Evolutionary conservation across 2,329 filamentous ascomycete species (phyloP).

Genomic region (Aspergillus fructus): DNA sequence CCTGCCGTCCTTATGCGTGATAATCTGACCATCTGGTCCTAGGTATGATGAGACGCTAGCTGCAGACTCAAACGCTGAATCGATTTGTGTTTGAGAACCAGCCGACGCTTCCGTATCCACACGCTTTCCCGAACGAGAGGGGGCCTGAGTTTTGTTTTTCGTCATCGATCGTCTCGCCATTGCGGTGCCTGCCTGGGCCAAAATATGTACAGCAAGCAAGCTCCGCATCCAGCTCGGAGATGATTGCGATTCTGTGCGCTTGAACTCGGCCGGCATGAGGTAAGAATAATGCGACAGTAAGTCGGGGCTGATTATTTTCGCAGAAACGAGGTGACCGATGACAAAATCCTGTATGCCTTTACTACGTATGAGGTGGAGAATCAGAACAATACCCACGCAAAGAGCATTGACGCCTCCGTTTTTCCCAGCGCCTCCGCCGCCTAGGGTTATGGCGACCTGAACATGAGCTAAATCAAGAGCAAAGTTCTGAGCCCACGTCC

Average conservation of each 20-base stretch:
- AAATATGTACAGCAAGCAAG: conserved; percentile 49
- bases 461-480: conserved; percentile 88
- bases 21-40: conserved; percentile 45
- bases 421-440: conserved; percentile 65
- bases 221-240: conserved; percentile 48
- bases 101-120: conserved; percentile 47
- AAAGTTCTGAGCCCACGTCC: conserved; percentile 82
- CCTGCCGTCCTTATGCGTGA: conserved; percentile 54
- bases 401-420: conserved; percentile 47
- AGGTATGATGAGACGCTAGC: conserved; percentile 41
- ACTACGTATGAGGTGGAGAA: conserved; percentile 47
- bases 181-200: conserved; percentile 49
- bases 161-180: conserved; percentile 49
- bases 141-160: conserved; percentile 43
- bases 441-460: conserved; percentile 86
- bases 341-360: conserved; percentile 53
- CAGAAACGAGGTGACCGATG: conserved; percentile 43
- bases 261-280: conserved; percentile 45
- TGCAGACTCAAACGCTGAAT: conserved; percentile 45
- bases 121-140: conserved; percentile 43
- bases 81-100: conserved; percentile 42
- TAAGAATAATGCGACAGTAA: conserved; percentile 44
- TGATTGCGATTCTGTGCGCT: conserved; percentile 41
- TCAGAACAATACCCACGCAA: conserved; percentile 46
- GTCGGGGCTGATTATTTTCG: conserved; percentile 45